These are phyloP conservation scores for Yamadazyma buinensis DNA, from an alignment of 1,139 yeast genomes.

Conservation along the genomic window DNA sequence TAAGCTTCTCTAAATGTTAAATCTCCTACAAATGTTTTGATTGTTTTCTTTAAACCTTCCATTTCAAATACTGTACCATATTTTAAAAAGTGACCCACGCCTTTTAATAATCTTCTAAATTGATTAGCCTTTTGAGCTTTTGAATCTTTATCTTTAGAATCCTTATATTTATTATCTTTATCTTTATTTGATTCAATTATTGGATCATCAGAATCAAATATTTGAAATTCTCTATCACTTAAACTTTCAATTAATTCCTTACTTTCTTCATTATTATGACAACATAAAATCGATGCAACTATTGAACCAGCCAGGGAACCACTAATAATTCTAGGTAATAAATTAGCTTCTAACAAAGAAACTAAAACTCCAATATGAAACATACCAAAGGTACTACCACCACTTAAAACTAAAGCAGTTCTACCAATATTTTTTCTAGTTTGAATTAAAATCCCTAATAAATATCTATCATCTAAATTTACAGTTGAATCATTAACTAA, in stretches of 20 bases:
- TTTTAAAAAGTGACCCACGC: slow-evolving; percentile 54
- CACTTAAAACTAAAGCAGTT: slow-evolving; percentile 87
- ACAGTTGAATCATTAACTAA: slow-evolving; percentile 40
- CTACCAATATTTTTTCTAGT: slow-evolving; percentile 90
- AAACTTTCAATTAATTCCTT: slow-evolving; percentile 51
- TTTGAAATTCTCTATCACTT: slow-evolving; percentile 59
- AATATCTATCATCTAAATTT: slow-evolving; percentile 60
- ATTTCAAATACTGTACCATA: slow-evolving; percentile 90
- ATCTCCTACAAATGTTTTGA: slow-evolving; percentile 82
- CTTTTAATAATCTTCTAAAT: slow-evolving; percentile 34
- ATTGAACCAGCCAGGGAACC: slow-evolving; percentile 98
- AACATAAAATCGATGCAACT: slow-evolving; percentile 83
- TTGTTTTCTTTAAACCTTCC: slow-evolving; percentile 64
- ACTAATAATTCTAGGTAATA: slow-evolving; percentile 85
- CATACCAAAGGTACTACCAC: slow-evolving; percentile 93
- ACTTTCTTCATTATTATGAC: slow-evolving; percentile 74
- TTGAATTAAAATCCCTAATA: slow-evolving; percentile 77
- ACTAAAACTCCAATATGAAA: slow-evolving; percentile 90
- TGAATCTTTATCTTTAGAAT: slow-evolving; percentile 17
- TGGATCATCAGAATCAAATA: slow-evolving; percentile 44
- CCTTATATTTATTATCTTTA: slow-evolving; percentile 18
- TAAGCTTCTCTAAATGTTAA: slow-evolving; percentile 67
- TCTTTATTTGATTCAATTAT: slow-evolving; percentile 5
- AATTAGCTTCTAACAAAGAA: slow-evolving; percentile 66
- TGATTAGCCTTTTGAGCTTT: slow-evolving; percentile 23